Percentiles rank a stretch among this genome's conserved stretches.
Evolutionary conservation across 192 early-diverging fungal genomes (phyloP).

Genomic region (Backusella macrospora): DNA sequence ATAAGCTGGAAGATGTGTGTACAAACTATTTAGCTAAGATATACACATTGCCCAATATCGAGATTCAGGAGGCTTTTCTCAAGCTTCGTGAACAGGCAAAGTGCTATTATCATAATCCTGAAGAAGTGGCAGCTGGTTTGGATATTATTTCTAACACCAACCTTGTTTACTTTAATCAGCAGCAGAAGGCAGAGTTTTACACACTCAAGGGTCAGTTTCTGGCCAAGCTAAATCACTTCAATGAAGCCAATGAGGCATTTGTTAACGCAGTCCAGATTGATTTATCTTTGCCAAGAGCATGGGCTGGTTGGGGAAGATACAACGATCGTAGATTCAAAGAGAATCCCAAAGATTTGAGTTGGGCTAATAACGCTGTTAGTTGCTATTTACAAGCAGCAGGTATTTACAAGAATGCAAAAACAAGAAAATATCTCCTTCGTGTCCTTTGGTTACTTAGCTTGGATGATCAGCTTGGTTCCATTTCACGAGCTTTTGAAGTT

Average conservation of each 20-base stretch:
- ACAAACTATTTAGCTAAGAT: slow-evolving; percentile 91
- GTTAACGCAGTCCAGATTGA: slow-evolving; percentile 91
- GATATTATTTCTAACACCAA: slow-evolving; percentile 99
- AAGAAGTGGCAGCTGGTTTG: slow-evolving; percentile 87
- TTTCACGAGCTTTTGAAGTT: slow-evolving; percentile 81
- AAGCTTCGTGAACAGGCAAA: slow-evolving; percentile 98
- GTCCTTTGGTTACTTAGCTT: slow-evolving; percentile 94
- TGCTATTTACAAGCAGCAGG: slow-evolving; percentile 96
- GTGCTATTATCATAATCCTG: slow-evolving; percentile 89
- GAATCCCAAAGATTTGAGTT: slow-evolving; percentile 77
- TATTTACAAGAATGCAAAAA: slow-evolving; percentile 81
- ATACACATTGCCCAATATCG: slow-evolving; percentile 99
- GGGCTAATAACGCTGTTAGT: slow-evolving; percentile 88
- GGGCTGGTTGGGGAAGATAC: slow-evolving; percentile 97
- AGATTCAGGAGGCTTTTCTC: slow-evolving; percentile 98
- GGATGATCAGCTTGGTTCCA: slow-evolving; percentile 75
- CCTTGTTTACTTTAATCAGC: slow-evolving; percentile 87
- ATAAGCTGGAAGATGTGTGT: slow-evolving; percentile 94
- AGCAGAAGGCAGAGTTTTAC: slow-evolving; percentile 98
- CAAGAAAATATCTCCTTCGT: slow-evolving; percentile 89
- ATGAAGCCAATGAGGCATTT: slow-evolving; percentile 90
- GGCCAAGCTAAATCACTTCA: slow-evolving; percentile 80
- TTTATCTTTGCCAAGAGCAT: slow-evolving; percentile 85
- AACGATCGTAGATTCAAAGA: slow-evolving; percentile 91
- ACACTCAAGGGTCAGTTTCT: slow-evolving; percentile 96